Conservation (phyloP, 495 filamentous ascomycete genomes). For the Oidiodendron maius region DNA sequence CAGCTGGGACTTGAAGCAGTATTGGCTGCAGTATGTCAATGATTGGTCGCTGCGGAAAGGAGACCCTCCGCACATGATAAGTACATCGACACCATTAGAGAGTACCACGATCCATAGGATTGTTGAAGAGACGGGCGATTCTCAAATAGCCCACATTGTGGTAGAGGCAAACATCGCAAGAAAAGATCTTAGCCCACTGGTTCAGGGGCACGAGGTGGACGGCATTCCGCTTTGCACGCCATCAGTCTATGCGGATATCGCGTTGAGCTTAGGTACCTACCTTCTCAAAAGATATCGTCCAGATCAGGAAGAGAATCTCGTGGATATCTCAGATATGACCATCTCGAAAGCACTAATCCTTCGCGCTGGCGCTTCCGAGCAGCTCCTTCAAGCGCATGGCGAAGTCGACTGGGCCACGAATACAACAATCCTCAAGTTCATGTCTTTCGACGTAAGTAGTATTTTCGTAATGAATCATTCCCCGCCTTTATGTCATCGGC, state of each 20-base stretch:
- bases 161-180: constrained; percentile 61
- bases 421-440: not conserved
- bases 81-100: constrained; percentile 54
- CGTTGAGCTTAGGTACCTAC: constrained; percentile 63
- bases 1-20: constrained; percentile 70
- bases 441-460: not conserved
- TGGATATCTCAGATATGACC: constrained; percentile 57
- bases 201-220: constrained; percentile 66
- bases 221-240: constrained; percentile 37
- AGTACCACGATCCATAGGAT: constrained; percentile 44
- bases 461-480: too few relatives aligned
- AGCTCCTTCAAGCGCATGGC: not conserved
- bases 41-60: constrained; percentile 66
- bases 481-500: too few relatives aligned
- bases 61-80: constrained; percentile 42
- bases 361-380: constrained; percentile 34
- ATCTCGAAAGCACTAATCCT: constrained; percentile 66
- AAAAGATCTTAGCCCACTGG: constrained; percentile 48
- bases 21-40: constrained; percentile 72
- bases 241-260: constrained; percentile 71
- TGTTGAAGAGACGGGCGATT: constrained; percentile 48
- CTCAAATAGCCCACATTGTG: constrained; percentile 45
- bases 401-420: not conserved
- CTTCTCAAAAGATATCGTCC: constrained; percentile 47
- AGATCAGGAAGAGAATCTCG: constrained; percentile 40